Conservation (phyloP, 495 filamentous ascomycete species). For the Patellaria atrata region DNA sequence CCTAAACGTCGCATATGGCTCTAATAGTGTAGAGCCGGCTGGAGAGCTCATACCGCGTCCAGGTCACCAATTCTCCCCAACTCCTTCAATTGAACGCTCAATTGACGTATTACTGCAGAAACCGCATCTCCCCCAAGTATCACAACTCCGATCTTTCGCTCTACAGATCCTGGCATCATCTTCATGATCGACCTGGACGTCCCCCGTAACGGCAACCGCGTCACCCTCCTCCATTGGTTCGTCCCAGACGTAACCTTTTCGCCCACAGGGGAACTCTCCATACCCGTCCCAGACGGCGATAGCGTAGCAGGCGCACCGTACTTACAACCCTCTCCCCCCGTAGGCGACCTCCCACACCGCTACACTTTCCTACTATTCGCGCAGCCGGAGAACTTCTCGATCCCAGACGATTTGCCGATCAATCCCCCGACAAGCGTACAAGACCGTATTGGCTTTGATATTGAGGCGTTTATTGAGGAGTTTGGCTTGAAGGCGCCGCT, state of each 20-base stretch:
- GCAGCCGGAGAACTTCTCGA: slow-evolving; percentile 22
- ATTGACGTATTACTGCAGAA: slow-evolving; percentile 2
- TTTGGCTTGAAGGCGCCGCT: slow-evolving; percentile 20
- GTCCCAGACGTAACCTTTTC: slow-evolving; percentile 20
- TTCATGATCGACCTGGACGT: slow-evolving; percentile 31
- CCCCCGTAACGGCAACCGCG: slow-evolving; percentile 15
- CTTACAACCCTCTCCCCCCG: slow-evolving; percentile 27
- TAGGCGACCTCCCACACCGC: slow-evolving; percentile 22
- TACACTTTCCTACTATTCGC: slow-evolving; percentile 30
- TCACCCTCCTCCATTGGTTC: slow-evolving; percentile 30
- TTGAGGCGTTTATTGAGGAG: slow-evolving; percentile 22
- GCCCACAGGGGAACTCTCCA: slow-evolving; percentile 2
- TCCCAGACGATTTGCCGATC: slow-evolving; percentile 26
- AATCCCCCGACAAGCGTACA: slow-evolving; percentile 22
- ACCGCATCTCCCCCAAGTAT: slow-evolving; percentile 9
- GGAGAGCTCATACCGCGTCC: slow-evolving; percentile 12
- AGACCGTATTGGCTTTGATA: slow-evolving; percentile 26
- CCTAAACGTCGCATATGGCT: slow-evolving; percentile 8
- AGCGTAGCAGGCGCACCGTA: slow-evolving; percentile 17
- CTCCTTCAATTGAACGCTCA: background rate
- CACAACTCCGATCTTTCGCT: slow-evolving; percentile 4
- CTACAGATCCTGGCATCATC: slow-evolving; percentile 12
- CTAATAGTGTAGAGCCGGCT: slow-evolving; percentile 7
- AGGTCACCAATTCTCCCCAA: slow-evolving; percentile 3
- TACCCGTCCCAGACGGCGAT: background rate